phyloP scores from a whole-genome alignment of 106 monocot species.

The Dendrobium nobile region DNA sequence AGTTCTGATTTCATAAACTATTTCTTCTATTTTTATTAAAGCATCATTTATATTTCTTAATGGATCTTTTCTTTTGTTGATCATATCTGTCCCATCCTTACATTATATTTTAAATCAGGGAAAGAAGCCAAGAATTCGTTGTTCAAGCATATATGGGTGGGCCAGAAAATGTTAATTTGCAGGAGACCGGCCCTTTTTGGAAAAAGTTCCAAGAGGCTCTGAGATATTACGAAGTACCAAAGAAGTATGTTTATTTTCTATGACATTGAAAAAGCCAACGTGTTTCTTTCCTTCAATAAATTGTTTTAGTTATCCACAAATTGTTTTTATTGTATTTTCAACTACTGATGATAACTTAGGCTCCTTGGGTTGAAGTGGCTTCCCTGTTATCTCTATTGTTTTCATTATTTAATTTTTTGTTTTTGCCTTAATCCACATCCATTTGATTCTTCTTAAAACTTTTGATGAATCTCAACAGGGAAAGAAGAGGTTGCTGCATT shows the following conservation, averaged over 20 bases:
- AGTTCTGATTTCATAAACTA: neutral
- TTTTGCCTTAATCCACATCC: neutral
- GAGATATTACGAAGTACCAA: conserved; percentile 35
- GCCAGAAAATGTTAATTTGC: conserved; percentile 76
- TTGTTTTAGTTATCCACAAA: neutral
- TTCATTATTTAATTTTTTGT: neutral
- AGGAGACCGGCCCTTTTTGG: conserved; percentile 74
- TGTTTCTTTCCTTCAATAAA: neutral
- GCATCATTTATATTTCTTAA: neutral
- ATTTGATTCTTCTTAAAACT: neutral
- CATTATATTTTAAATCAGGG: conserved; percentile 20
- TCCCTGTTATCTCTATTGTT: neutral
- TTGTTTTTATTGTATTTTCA: neutral
- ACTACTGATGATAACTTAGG: neutral
- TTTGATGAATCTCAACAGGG: conserved; percentile 19
- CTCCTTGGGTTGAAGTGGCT: neutral
- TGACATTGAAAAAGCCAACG: too few species aligned
- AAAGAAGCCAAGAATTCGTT: conserved; percentile 69
- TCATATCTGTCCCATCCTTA: neutral
- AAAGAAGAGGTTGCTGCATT: conserved; percentile 35
- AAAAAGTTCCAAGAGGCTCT: conserved; percentile 59
- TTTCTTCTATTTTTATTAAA: neutral
- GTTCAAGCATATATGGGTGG: conserved; percentile 85
- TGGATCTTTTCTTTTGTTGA: neutral
- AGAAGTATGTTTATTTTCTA: conserved; percentile 31